Evolutionary conservation across 148 eudicot species (phyloP).

Genomic region (Arbutus unedo): DNA sequence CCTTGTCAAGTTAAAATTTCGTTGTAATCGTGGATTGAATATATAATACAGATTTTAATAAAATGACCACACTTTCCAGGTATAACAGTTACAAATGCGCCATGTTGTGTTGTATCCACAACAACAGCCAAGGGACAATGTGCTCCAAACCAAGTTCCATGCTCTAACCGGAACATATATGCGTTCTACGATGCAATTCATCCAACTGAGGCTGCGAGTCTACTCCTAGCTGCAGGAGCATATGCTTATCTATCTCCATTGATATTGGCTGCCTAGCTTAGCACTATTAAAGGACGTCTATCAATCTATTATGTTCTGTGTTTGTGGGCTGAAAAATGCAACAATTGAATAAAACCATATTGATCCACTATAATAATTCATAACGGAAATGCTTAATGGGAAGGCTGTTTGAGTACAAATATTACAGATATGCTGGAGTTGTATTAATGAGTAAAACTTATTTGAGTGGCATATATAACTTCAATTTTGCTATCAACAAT

Average conservation of each 20-base stretch:
- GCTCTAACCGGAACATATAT: not conserved
- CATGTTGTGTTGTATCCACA: constrained; percentile 13
- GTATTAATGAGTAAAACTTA: too few relatives aligned
- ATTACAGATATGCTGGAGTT: too few relatives aligned
- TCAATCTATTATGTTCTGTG: not conserved
- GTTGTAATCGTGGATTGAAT: not conserved
- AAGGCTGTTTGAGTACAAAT: too few relatives aligned
- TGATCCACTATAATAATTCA: too few relatives aligned
- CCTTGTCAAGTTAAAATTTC: not conserved
- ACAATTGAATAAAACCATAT: too few relatives aligned
- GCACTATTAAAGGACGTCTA: not conserved
- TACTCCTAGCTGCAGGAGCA: not conserved
- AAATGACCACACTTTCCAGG: not conserved
- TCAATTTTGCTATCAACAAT: too few relatives aligned
- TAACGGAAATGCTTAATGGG: too few relatives aligned
- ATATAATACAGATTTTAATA: not conserved
- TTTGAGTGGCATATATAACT: too few relatives aligned
- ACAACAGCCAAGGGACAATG: not conserved
- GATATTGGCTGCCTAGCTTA: not conserved
- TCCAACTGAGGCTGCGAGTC: not conserved
- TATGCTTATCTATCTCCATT: not conserved
- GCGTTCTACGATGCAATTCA: constrained; percentile 9
- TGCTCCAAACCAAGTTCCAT: not conserved
- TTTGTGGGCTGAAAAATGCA: not conserved
- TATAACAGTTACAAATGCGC: not conserved